A percentile compares a stretch with the other conserved stretches of the same genome.
Evolutionary conservation across 2,329 filamentous ascomycete species (phyloP).

Genomic region (Arachnomyces sp.): DNA sequence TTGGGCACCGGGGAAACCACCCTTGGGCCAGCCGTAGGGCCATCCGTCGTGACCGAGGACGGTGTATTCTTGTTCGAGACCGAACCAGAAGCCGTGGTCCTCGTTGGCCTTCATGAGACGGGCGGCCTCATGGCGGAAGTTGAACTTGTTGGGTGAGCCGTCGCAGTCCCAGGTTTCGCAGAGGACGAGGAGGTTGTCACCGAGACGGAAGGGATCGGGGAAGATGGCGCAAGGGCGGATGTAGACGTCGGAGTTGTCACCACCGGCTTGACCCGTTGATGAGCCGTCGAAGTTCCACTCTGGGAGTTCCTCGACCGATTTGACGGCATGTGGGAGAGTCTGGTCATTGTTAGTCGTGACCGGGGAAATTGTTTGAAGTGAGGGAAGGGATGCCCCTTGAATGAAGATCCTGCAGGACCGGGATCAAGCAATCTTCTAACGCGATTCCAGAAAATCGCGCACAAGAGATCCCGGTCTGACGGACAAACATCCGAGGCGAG

Average conservation of each 20-base stretch:
- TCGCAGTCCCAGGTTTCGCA: constrained; percentile 91
- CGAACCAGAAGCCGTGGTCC: constrained; percentile 87
- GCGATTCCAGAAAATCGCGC: neutral
- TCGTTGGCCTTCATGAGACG: constrained; percentile 85
- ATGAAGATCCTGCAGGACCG: neutral
- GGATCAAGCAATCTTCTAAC: too few species aligned
- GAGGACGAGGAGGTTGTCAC: constrained; percentile 89
- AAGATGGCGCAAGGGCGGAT: constrained; percentile 82
- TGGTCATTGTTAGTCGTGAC: constrained; percentile 25
- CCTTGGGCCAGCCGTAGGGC: constrained; percentile 86
- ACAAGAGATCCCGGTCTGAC: neutral
- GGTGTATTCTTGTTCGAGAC: constrained; percentile 96
- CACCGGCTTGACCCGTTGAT: constrained; percentile 83
- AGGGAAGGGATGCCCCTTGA: constrained; percentile 2
- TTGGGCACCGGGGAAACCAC: constrained; percentile 85
- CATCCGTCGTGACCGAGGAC: constrained; percentile 77
- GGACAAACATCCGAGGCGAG: constrained; percentile 10
- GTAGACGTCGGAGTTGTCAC: constrained; percentile 96
- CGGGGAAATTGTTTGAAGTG: neutral
- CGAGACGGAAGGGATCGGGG: constrained; percentile 83
- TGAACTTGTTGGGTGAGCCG: constrained; percentile 95
- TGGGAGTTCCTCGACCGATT: constrained; percentile 57
- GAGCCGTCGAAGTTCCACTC: constrained; percentile 85
- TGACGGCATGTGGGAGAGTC: constrained; percentile 57
- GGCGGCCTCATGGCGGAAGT: constrained; percentile 86